Evolutionary conservation across 139 green algal genomes (phyloP), one percentile per base, ranked within the genome.

Genomic region (Closterium sp.): DNA sequence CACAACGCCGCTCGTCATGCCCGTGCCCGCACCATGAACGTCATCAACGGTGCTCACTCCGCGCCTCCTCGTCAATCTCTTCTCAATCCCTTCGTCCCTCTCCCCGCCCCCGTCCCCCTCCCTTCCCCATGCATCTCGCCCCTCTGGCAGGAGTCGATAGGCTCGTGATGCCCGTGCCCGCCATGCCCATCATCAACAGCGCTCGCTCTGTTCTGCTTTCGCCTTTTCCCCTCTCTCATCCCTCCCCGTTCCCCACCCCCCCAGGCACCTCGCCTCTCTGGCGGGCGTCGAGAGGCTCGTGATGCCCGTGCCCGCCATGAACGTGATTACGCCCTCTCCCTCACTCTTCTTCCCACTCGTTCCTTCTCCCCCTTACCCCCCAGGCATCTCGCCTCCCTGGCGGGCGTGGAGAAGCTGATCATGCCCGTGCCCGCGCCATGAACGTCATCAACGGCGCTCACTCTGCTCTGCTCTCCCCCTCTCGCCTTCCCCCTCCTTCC

Each of bases 401-500:
- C 98, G 29, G 98, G 97, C 89, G 99, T 98, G 95, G 95, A 31
- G 90, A 98, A 99, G 96, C 95, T 99, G 91, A 96, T 98, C 91
- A 97, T 99, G 94, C 98, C 98, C 5, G 98, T 99, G 89, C 98
- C 98, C 31, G n/a, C n/a, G 96, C 97, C 32, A 99, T 99, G 97
- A 99, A 99, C 96, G 98, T 99, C 92, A 99, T 99, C 96, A 99
- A 99, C 93, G 98, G 98, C 62, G 98, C 19, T 73, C 10, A 24
- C 13, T 2, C 50, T 73, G n/a, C 42, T 62, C 42, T 7, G 50
- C 50, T 73, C 50, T 22, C 50, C 50, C 17, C 50, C 13, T 24
- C 10, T 2, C 13, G 10, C 42, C 13, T 27, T 2, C 13, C 24
- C 50, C 50, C 42, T 7, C 42, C 50, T 6, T 73, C 24, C 50